Conservation (phyloP, 768 basidiomycete genomes). For the Mycena metata region DNA sequence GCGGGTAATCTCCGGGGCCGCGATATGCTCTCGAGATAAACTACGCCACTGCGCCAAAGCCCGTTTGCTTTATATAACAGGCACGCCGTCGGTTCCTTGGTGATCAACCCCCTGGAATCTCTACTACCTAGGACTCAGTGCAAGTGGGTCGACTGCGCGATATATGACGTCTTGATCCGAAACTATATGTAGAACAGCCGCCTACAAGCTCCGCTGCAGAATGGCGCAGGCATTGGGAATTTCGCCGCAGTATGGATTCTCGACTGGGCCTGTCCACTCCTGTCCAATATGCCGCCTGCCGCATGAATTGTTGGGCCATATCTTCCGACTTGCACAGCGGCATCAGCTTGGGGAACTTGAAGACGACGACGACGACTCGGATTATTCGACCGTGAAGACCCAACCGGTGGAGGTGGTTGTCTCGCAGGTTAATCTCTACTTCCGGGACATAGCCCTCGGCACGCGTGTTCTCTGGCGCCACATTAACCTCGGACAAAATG, state of each 20-base stretch:
- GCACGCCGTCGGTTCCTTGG: not conserved
- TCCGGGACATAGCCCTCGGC: constrained; percentile 29
- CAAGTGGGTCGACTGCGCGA: not conserved
- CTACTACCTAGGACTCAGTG: not conserved
- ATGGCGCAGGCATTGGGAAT: not conserved
- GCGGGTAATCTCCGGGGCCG: constrained; percentile 21
- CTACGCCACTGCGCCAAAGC: constrained; percentile 34
- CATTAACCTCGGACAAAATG: constrained; percentile 18
- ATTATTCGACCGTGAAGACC: too few species aligned
- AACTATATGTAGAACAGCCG: not conserved
- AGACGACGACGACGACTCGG: constrained; percentile 10
- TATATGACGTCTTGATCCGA: not conserved
- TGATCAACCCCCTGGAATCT: constrained; percentile 13
- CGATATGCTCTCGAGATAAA: constrained; percentile 22
- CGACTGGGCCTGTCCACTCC: not conserved
- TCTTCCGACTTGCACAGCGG: constrained; percentile 20
- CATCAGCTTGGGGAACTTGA: not conserved
- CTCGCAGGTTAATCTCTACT: constrained; percentile 35
- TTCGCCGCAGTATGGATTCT: not conserved
- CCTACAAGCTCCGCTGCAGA: constrained; percentile 4
- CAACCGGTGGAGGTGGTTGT: constrained; percentile 22
- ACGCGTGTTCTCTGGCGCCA: constrained; percentile 32
- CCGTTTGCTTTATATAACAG: constrained; percentile 16
- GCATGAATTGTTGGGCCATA: constrained; percentile 21
- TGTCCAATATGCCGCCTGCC: constrained; percentile 32